Evolutionary conservation across 441 rosid genomes (phyloP).

Genomic region (California macrophylla): DNA sequence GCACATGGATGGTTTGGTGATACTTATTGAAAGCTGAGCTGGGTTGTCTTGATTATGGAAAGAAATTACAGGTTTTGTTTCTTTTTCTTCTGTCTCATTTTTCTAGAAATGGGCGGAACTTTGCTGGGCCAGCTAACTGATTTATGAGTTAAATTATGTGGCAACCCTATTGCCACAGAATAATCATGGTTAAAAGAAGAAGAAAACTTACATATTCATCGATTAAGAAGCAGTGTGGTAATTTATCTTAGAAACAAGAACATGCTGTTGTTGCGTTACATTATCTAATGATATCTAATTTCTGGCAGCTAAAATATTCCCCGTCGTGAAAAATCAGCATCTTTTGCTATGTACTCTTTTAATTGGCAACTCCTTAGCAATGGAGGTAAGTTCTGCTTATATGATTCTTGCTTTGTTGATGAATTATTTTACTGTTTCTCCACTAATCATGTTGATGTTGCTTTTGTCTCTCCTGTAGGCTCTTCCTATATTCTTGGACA

Average conservation of each 20-base stretch:
- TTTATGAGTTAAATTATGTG: background rate
- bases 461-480: constrained; percentile 28
- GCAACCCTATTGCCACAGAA: background rate
- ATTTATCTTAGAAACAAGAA: background rate
- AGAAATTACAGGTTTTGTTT: background rate
- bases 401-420: background rate
- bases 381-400: constrained; percentile 40
- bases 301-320: constrained; percentile 53
- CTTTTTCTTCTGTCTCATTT: background rate
- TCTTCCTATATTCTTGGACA: constrained; percentile 60
- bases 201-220: background rate
- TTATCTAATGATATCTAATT: constrained; percentile 3
- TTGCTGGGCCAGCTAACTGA: background rate
- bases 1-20: constrained; percentile 3
- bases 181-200: background rate
- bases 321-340: constrained; percentile 58
- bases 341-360: constrained; percentile 57
- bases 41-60: background rate
- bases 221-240: background rate
- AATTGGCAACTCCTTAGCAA: constrained; percentile 65
- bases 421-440: background rate
- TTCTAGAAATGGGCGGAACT: background rate
- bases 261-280: background rate
- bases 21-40: background rate
- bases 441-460: background rate